phyloP scores from a whole-genome alignment of 345 rosid genomes.

The Citrus trifoliata region DNA sequence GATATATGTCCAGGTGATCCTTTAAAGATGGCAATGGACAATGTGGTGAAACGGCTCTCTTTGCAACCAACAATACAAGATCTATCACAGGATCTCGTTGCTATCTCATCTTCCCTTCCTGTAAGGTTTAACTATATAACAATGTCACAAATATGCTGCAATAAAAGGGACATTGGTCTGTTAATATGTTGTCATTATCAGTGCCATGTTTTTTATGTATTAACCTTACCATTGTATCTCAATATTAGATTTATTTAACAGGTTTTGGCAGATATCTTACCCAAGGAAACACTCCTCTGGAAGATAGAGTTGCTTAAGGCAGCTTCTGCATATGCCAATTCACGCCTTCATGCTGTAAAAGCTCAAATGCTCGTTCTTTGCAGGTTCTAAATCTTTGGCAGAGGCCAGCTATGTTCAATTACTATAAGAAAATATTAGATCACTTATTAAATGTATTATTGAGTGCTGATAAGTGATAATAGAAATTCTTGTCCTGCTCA shows the following conservation, averaged over 20 bases:
- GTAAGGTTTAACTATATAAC: constrained; percentile 8
- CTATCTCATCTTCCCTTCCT: constrained; percentile 10
- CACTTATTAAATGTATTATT: neutral
- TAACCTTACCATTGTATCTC: neutral
- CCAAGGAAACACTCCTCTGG: constrained; percentile 35
- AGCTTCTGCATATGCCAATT: constrained; percentile 55
- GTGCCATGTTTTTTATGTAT: neutral
- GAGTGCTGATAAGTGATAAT: neutral
- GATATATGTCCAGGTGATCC: constrained; percentile 1
- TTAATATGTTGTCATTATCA: neutral
- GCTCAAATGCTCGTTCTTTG: constrained; percentile 60
- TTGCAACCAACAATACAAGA: constrained; percentile 3
- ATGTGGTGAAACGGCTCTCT: constrained; percentile 8
- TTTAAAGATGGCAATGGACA: constrained; percentile 4
- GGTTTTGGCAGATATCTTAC: constrained; percentile 29
- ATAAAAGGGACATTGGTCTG: neutral
- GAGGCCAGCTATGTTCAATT: neutral
- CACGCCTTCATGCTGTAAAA: constrained; percentile 46
- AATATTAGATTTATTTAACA: constrained; percentile 1
- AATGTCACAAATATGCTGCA: neutral
- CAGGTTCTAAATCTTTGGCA: constrained; percentile 33
- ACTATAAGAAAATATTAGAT: neutral
- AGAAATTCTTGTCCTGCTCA: neutral
- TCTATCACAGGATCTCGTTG: constrained; percentile 7
- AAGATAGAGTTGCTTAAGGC: constrained; percentile 39